These are phyloP conservation scores for Dipteronia sinensis DNA, from an alignment of 345 rosid genomes.

Conservation along the genomic window DNA sequence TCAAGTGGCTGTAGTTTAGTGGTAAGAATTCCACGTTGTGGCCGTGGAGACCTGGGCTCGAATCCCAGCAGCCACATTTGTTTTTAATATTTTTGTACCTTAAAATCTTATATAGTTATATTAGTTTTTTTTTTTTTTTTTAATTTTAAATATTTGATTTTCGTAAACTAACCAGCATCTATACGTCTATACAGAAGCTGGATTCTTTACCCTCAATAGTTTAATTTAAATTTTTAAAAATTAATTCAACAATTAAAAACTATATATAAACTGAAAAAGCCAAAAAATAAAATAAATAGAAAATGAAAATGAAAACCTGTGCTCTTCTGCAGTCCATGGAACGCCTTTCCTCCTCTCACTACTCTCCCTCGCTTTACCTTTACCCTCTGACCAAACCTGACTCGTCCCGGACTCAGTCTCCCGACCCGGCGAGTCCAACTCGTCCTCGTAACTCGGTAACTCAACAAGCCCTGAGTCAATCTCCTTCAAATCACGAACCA, in stretches of 20 bases:
- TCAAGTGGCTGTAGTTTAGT: constrained; percentile 76
- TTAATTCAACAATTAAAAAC: no score
- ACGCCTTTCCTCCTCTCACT: constrained; percentile 33
- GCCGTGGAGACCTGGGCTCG: constrained; percentile 95
- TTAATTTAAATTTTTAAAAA: no score
- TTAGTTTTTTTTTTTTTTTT: no score
- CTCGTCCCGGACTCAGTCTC: constrained; percentile 1
- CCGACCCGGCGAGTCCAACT: constrained; percentile 2
- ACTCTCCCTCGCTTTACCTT: constrained; percentile 4
- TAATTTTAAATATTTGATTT: no score
- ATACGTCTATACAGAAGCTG: no score
- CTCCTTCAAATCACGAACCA: constrained; percentile 32
- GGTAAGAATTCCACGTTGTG: constrained; percentile 87
- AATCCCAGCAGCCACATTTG: constrained; percentile 84
- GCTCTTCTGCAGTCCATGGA: constrained; percentile 40
- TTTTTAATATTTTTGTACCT: no score
- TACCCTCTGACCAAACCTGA: neutral
- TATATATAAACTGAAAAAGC: no score
- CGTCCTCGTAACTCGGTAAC: constrained; percentile 31
- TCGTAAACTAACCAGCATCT: no score
- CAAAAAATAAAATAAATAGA: no score
- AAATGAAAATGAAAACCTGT: constrained; percentile 8
- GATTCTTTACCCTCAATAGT: no score
- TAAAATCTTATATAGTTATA: no score
- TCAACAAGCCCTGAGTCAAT: constrained; percentile 32